Evolutionary conservation across 768 basidiomycete genomes (phyloP), one percentile per base, ranked within the genome.

Genomic region (Thelephora ganbajun): DNA sequence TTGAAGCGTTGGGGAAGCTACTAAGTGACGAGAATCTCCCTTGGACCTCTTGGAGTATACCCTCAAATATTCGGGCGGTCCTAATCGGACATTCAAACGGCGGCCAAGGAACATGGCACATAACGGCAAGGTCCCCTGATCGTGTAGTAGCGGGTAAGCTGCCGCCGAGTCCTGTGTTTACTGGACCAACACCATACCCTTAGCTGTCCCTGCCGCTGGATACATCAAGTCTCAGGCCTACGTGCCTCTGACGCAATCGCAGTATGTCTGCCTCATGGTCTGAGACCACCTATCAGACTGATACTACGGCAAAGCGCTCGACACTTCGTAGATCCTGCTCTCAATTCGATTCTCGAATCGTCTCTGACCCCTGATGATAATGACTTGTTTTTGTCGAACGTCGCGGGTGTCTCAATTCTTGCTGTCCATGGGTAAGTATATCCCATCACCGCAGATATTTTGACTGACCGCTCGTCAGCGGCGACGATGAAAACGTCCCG

Each of bases 81-180:
- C 57, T 91, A n/a, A 66, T 91, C 33, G 91, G 92, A 0, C 91
- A 96, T 59, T 93, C 90, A 2, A 96, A 96, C 60, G 91, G 91
- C 23, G 91, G 90, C 11, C 92, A 93, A 61, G 91, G 91, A 0
- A 70, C 80, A 2, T 91, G 88, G 85, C 80, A 89, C 60, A 57
- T 84, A 14, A 78, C 83, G 12, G 72, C 79, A 22, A 69, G 83
- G 52, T 84, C 75, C 61, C 90, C 92, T 1, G 89, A 93, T 59
- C 70, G 73, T 47, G 75, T 84, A 11, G 54, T 80, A 7, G 81
- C 73, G 45, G 76, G 81, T 80, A 51, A 44, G 64, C 54, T 55
- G 6, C 22, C n/a, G n/a, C 46, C 19, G 23, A 9, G 45, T 19
- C 18, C 6, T 13, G 33, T 33, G 19, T 7, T 23, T 14, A 12